Conservation (phyloP, 2,329 filamentous ascomycete species). For the Aschersonia sp. region DNA sequence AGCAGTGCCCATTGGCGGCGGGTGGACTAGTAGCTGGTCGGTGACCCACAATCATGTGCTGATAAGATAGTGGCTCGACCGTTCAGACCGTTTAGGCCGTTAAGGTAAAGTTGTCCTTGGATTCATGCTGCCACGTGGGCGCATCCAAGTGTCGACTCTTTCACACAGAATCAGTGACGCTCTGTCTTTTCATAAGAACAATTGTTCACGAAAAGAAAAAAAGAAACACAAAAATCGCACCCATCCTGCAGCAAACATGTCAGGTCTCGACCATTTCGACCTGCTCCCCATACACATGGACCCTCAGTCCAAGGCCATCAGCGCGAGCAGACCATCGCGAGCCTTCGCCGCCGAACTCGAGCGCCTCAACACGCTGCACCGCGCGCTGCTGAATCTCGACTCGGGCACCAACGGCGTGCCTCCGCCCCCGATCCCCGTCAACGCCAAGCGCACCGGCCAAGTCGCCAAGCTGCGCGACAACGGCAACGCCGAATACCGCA, state of each 20-base stretch:
- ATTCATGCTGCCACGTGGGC: too few relatives aligned
- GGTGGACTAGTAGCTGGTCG: too few relatives aligned
- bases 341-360: slow-evolving; percentile 50
- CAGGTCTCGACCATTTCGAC: slow-evolving; percentile 60
- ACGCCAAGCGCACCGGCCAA: slow-evolving; percentile 79
- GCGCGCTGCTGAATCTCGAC: slow-evolving; percentile 43
- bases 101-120: slow-evolving; percentile 2
- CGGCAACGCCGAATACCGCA: slow-evolving; percentile 72
- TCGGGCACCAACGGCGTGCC: slow-evolving; percentile 51
- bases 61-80: slow-evolving; percentile 18
- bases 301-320: slow-evolving; percentile 64
- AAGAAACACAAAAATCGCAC: neutral
- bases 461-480: slow-evolving; percentile 83
- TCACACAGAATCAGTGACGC: neutral
- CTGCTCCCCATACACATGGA: slow-evolving; percentile 72
- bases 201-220: neutral
- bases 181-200: neutral
- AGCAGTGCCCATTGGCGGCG: too few relatives aligned
- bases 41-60: slow-evolving; percentile 16
- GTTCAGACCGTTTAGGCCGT: too few relatives aligned
- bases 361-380: slow-evolving; percentile 67
- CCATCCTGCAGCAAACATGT: slow-evolving; percentile 22
- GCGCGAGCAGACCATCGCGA: slow-evolving; percentile 28
- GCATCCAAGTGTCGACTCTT: neutral
- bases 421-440: slow-evolving; percentile 77